Percentiles rank a stretch among this genome's conserved stretches.
phyloP scores from a whole-genome alignment of 1,139 yeast genomes.

The Sugiyamaella pinicola region DNA sequence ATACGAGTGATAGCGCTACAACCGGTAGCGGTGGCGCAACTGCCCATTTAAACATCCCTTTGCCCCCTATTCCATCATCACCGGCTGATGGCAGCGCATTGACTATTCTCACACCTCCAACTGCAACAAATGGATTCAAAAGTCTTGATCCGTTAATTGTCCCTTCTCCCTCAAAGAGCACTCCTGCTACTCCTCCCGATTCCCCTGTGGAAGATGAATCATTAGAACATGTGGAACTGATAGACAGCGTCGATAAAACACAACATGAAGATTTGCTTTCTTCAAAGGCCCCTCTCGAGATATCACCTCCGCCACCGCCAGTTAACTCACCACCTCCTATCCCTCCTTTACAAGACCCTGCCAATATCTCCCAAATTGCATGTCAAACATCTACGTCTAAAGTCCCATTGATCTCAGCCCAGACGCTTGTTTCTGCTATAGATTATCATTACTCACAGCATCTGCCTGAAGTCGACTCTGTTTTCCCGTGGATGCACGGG shows the following conservation, averaged over 20 bases:
- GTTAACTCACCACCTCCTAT: not conserved
- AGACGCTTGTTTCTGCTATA: constrained; percentile 36
- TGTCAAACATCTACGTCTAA: not conserved
- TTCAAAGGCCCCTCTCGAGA: too few relatives aligned
- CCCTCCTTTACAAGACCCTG: constrained; percentile 10
- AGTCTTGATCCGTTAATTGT: not conserved
- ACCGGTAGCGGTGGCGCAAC: not conserved
- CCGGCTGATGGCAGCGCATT: not conserved
- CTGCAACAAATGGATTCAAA: constrained; percentile 4
- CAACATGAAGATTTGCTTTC: too few relatives aligned
- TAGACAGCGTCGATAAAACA: not conserved
- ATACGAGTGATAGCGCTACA: not conserved
- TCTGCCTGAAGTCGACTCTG: constrained; percentile 64
- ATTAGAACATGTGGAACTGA: not conserved
- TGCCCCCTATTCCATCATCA: constrained; percentile 9
- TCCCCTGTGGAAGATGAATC: constrained; percentile 12
- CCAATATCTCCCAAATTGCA: constrained; percentile 10
- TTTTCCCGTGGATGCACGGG: constrained; percentile 95
- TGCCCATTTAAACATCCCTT: constrained; percentile 11
- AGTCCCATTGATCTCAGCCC: constrained; percentile 33
- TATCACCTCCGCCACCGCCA: not conserved
- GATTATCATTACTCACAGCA: constrained; percentile 45
- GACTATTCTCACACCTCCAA: constrained; percentile 11
- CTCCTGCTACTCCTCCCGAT: constrained; percentile 16
- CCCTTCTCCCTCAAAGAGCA: constrained; percentile 6